A percentile compares a stretch with the other conserved stretches of the same genome.
phyloP scores from a whole-genome alignment of 2,329 filamentous ascomycete species.

The Ophiocordyceps polyrhachis-furcata region DNA sequence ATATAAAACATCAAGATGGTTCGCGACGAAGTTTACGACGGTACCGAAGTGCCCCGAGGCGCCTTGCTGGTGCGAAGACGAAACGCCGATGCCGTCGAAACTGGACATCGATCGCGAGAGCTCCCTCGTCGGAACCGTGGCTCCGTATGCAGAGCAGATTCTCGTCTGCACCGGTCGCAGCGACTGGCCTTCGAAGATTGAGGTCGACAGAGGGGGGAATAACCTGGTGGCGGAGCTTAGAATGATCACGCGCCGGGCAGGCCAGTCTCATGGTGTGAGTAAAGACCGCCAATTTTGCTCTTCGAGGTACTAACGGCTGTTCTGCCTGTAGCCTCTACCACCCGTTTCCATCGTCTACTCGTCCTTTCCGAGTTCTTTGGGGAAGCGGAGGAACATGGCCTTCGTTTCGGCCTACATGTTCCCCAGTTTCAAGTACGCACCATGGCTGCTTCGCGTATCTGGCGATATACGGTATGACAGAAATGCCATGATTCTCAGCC shows the following conservation, averaged over 20 bases:
- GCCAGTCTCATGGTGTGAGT: conserved; percentile 44
- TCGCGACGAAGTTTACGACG: conserved; percentile 19
- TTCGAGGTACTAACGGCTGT: not conserved
- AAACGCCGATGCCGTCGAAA: conserved; percentile 41
- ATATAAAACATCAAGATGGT: not conserved
- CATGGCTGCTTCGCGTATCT: conserved; percentile 27
- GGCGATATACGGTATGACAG: too few species aligned
- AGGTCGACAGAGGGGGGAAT: conserved; percentile 53
- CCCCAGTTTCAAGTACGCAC: conserved; percentile 67
- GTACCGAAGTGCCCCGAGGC: conserved; percentile 49
- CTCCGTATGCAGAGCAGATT: conserved; percentile 63
- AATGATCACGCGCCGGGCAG: conserved; percentile 45
- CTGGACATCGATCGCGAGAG: conserved; percentile 58
- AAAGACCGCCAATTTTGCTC: not conserved
- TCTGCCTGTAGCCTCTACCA: conserved; percentile 53
- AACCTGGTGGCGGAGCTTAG: conserved; percentile 57
- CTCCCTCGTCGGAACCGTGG: conserved; percentile 57
- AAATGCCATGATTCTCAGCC: too few species aligned
- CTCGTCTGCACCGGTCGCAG: conserved; percentile 62
- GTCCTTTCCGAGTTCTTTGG: conserved; percentile 43
- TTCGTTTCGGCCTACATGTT: conserved; percentile 50
- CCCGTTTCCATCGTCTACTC: conserved; percentile 60
- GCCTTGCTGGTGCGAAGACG: conserved; percentile 56
- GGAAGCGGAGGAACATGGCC: conserved; percentile 15
- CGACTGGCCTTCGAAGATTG: conserved; percentile 72